Evolutionary conservation across 805 yeast species (phyloP).

Genomic region (Ogataea kodamae): DNA sequence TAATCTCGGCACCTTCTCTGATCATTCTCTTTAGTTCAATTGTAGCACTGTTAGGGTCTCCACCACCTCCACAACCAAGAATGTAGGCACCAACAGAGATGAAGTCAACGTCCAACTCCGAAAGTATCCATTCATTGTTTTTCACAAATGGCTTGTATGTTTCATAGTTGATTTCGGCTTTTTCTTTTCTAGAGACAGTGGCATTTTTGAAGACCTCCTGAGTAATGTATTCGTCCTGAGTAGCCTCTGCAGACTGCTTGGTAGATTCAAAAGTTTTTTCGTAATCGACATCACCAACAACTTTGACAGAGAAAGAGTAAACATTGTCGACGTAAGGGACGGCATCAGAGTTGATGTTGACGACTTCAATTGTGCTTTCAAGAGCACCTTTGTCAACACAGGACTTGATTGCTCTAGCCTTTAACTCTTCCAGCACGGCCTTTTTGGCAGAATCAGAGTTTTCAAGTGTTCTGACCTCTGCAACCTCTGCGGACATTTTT

Average conservation of each 20-base stretch:
- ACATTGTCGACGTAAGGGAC: constrained; percentile 35
- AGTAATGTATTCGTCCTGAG: constrained; percentile 7
- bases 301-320: constrained; percentile 35
- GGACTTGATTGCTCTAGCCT: constrained; percentile 16
- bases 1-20: constrained; percentile 33
- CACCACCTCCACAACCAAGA: constrained; percentile 49
- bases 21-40: constrained; percentile 35
- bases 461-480: constrained; percentile 15
- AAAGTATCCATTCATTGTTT: constrained; percentile 35
- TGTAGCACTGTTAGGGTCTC: constrained; percentile 37
- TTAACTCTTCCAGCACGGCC: constrained; percentile 19
- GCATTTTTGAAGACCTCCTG: constrained; percentile 13
- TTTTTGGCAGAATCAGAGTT: constrained; percentile 10
- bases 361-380: constrained; percentile 22
- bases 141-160: constrained; percentile 15
- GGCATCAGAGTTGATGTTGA: constrained; percentile 27
- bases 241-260: background rate
- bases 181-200: constrained; percentile 8
- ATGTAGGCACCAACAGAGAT: constrained; percentile 40
- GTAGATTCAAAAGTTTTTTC: constrained; percentile 7
- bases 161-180: constrained; percentile 15
- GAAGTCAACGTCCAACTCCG: constrained; percentile 41
- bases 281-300: constrained; percentile 46
- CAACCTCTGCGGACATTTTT: constrained; percentile 35
- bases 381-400: constrained; percentile 28